Evolutionary conservation across 176 grass and related monocot species (phyloP).

Genomic region (Zea mays): Zm-B73-REFERENCE-NAM-5.0 NC_050098.1:149666501-149667000

Average conservation of each 20-base stretch:
- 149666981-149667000: slow-evolving; percentile 53
- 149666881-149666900: neutral
- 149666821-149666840: slow-evolving; percentile 27
- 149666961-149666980: neutral
- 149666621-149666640: neutral
- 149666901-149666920: neutral
- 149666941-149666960: slow-evolving; percentile 10
- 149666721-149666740: neutral
- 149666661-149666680: neutral
- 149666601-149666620: neutral
- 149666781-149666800: slow-evolving; percentile 17
- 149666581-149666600: neutral
- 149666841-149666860: slow-evolving; percentile 13
- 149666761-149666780: neutral
- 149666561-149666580: neutral
- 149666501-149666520: too few species aligned
- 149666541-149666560: neutral
- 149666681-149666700: slow-evolving; percentile 3
- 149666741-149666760: neutral
- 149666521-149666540: too few species aligned
- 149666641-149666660: neutral
- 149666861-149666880: slow-evolving; percentile 20
- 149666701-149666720: too few species aligned
- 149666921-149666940: neutral
- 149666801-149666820: neutral